Percentiles rank a stretch among this genome's conserved stretches.
These are phyloP conservation scores for Xerocomus minutiporus DNA, from an alignment of 1,284 basidiomycete species.

Conservation along the genomic window DNA sequence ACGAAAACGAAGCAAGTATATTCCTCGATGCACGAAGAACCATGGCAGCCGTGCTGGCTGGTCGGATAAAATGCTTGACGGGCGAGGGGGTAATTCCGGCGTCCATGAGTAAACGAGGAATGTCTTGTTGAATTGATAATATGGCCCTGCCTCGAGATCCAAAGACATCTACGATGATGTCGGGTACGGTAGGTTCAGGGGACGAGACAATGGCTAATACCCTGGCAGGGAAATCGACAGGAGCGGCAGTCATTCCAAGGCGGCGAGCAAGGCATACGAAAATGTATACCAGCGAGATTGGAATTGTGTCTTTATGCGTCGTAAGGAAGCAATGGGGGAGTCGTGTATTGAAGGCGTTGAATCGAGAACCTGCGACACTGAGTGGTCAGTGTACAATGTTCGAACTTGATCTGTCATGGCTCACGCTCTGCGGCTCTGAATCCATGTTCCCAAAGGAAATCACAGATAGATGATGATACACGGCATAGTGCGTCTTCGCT, in stretches of 20 bases:
- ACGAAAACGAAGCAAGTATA: conserved; percentile 33
- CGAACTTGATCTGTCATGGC: conserved; percentile 4
- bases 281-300: conserved; percentile 57
- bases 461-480: conserved; percentile 42
- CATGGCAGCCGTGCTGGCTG: conserved; percentile 38
- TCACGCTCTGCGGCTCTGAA: conserved; percentile 40
- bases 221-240: conserved; percentile 52
- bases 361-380: conserved; percentile 23
- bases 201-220: conserved; percentile 48
- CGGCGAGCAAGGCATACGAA: conserved; percentile 52
- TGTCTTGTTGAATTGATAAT: conserved; percentile 33
- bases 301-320: conserved; percentile 46
- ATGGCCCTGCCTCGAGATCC: conserved; percentile 35
- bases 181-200: conserved; percentile 31
- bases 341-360: conserved; percentile 45
- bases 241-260: conserved; percentile 48
- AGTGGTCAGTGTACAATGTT: conserved; percentile 7
- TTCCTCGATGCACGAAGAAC: conserved; percentile 39
- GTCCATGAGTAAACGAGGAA: conserved; percentile 29
- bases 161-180: conserved; percentile 48
- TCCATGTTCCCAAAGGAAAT: conserved; percentile 44
- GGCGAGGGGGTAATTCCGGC: conserved; percentile 26
- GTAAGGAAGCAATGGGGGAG: conserved; percentile 59
- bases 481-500: conserved; percentile 19
- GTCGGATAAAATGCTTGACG: conserved; percentile 25